Percentiles rank a stretch among this genome's conserved stretches.
These are phyloP conservation scores for Brassica cretica DNA, from an alignment of 345 rosid genomes.

Conservation along the genomic window DNA sequence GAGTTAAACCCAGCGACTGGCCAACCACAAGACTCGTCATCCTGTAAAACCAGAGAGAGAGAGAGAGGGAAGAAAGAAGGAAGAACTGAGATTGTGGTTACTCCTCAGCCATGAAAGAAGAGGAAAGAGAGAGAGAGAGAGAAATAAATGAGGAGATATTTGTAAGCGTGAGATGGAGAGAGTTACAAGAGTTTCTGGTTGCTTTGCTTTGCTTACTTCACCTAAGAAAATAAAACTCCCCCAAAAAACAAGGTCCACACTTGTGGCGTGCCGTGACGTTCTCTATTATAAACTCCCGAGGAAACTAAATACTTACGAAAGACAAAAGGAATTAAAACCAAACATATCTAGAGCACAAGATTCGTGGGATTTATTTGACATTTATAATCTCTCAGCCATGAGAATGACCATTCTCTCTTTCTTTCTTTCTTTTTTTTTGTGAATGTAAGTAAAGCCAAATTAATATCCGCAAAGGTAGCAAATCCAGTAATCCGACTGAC, in stretches of 20 bases:
- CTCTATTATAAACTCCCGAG: neutral
- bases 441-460: conserved; percentile 17
- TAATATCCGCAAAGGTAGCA: conserved; percentile 12
- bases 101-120: neutral
- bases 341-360: neutral
- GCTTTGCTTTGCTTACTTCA: neutral
- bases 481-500: neutral
- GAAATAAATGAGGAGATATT: neutral
- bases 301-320: neutral
- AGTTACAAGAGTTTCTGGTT: neutral
- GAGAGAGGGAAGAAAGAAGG: neutral
- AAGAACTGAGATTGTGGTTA: neutral
- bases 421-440: neutral
- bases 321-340: neutral
- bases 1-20: conserved; percentile 30
- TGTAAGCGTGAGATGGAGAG: conserved; percentile 1
- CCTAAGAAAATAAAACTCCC: neutral
- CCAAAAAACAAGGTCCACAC: conserved; percentile 35
- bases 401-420: neutral
- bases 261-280: conserved; percentile 38
- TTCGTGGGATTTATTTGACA: neutral
- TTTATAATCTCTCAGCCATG: conserved; percentile 1
- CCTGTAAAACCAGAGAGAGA: neutral
- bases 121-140: neutral
- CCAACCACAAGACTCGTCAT: conserved; percentile 37